Evolutionary conservation across 1,139 yeast species (phyloP).

Genomic region (Geotrichum bryndzae): DNA sequence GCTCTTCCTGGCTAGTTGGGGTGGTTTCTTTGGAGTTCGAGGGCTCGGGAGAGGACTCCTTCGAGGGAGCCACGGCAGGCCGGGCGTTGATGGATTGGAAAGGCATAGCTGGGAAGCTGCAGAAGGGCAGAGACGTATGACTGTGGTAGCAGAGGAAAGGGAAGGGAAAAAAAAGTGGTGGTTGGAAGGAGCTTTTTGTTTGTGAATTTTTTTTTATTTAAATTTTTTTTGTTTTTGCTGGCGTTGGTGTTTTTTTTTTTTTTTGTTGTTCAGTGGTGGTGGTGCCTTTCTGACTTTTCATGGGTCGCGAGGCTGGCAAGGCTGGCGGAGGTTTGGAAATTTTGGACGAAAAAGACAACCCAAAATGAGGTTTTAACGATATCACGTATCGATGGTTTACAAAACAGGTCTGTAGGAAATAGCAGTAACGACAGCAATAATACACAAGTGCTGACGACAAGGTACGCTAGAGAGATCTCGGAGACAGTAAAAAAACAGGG

Average conservation of each 20-base stretch:
- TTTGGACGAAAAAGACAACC: background rate
- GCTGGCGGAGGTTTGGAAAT: background rate
- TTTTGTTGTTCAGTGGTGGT: background rate
- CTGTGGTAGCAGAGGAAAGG: background rate
- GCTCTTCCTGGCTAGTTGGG: background rate
- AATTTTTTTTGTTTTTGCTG: background rate
- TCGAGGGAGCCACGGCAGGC: conserved; percentile 2
- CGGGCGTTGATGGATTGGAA: conserved; percentile 15
- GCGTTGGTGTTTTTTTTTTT: background rate
- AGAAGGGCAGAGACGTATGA: background rate
- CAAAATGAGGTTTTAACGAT: background rate
- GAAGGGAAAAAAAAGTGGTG: background rate
- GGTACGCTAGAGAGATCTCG: too few species aligned
- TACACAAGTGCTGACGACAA: too few species aligned
- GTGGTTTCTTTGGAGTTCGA: conserved; percentile 2
- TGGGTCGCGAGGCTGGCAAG: background rate
- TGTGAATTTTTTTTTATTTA: background rate
- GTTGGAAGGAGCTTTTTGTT: background rate
- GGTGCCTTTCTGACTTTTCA: background rate
- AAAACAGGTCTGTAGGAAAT: too few species aligned
- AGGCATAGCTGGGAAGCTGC: conserved; percentile 11
- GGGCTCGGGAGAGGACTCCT: conserved; percentile 3
- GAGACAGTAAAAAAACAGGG: background rate
- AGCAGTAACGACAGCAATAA: too few species aligned
- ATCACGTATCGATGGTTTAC: background rate